Base-by-base conservation (phyloP, 169 alveolate species). In the Plasmodium vivax region DNA sequence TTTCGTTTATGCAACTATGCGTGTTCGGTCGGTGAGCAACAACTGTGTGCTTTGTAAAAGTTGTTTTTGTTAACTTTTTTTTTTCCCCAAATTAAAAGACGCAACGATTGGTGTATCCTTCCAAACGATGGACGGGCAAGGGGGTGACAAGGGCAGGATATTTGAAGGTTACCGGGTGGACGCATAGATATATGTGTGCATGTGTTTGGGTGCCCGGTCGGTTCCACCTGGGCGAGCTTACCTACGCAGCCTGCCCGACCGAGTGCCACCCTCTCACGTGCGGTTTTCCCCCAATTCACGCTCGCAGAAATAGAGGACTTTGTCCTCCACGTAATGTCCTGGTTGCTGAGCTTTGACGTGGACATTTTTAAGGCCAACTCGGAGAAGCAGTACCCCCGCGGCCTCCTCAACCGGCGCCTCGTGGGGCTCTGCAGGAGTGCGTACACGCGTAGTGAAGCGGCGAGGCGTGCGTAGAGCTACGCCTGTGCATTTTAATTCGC, bases 271-370 rank as follows among this genome's bases (percentile, higher is more conserved):
- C 45, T 19, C 30, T 43, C 47, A 80, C 3, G 14, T 43, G 58
- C 32, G n/a, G 14, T 84, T 4, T 12, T 9, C 36, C 9, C 6
- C 34, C 47, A 43, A 19, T 43, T 83, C 23, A 10, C 32, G 54
- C 45, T 62, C 38, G 30, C 77, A 85, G 93, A 68, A 74, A 85
- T 85, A 51, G 93, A 85, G 68, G 93, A 85, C 68, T 85, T 85
- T 43, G 93, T 85, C 41, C 93, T 85, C 10, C 80, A 85, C 62
- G 80, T 75, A 85, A 10, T 85, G 79, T 73, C 93, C 14, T 85
- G 93, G 93, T 77, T 85, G 80, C 38, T 85, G 51, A 32, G 30
- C 27, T 74, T 85, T 85, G 80, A 85, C 80, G 93, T 85, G 36
- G 93, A 85, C 19, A 85, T 85, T n/a, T 85, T 85, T 68, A 85